Conservation (phyloP, 1,284 basidiomycete species). For the Cryptococcus floricola region DNA sequence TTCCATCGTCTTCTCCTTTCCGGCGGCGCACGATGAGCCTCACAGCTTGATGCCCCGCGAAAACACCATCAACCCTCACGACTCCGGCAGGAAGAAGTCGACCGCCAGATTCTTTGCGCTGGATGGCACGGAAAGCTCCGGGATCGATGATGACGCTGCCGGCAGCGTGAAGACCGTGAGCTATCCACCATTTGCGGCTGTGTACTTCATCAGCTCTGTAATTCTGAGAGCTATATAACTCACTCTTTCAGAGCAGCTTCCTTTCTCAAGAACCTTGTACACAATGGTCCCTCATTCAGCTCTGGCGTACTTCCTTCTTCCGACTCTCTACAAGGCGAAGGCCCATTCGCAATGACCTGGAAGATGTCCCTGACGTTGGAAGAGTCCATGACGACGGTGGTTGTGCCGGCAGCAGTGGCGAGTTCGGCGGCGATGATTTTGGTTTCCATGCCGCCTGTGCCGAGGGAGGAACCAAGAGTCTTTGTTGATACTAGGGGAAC, state of each 20-base stretch:
- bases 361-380: slow-evolving; percentile 74
- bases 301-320: slow-evolving; percentile 26
- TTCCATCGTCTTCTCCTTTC: background rate
- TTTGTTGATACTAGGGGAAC: slow-evolving; percentile 69
- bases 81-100: slow-evolving; percentile 88
- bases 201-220: slow-evolving; percentile 18
- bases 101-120: slow-evolving; percentile 79
- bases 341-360: slow-evolving; percentile 64
- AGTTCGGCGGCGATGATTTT: slow-evolving; percentile 98
- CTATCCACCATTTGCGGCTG: slow-evolving; percentile 85
- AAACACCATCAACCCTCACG: slow-evolving; percentile 76
- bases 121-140: slow-evolving; percentile 82
- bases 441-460: slow-evolving; percentile 98
- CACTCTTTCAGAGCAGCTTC: slow-evolving; percentile 69
- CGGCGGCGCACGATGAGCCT: slow-evolving; percentile 64
- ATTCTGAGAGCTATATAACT: background rate
- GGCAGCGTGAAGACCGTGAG: slow-evolving; percentile 83
- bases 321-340: slow-evolving; percentile 28
- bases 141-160: slow-evolving; percentile 77
- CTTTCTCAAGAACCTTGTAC: slow-evolving; percentile 82
- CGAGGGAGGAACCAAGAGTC: slow-evolving; percentile 86
- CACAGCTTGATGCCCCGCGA: slow-evolving; percentile 92
- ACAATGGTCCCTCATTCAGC: slow-evolving; percentile 52
- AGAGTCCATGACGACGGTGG: slow-evolving; percentile 84
- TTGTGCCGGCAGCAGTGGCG: slow-evolving; percentile 91